phyloP scores from a whole-genome alignment of 2,329 filamentous ascomycete genomes.

The Harringtonia aguacate region DNA sequence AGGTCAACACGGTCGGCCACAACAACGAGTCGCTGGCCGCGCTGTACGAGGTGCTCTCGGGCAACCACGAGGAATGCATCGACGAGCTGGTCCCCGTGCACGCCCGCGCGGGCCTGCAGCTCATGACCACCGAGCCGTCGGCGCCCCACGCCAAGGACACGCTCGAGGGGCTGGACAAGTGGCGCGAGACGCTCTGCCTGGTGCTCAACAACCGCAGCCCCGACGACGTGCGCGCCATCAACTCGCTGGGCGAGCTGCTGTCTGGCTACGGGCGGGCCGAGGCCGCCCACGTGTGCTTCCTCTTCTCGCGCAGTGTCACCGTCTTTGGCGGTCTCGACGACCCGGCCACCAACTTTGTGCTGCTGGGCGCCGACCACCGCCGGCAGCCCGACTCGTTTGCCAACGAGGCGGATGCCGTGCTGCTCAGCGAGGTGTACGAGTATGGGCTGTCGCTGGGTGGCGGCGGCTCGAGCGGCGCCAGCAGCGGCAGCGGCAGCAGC shows the following conservation, averaged over 20 bases:
- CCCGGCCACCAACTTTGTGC: slow-evolving; percentile 62
- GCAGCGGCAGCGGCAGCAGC: no score
- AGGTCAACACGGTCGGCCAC: slow-evolving; percentile 72
- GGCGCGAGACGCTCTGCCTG: slow-evolving; percentile 81
- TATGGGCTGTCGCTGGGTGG: slow-evolving; percentile 73
- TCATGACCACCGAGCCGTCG: slow-evolving; percentile 66
- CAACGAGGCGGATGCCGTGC: slow-evolving; percentile 73
- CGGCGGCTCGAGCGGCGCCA: slow-evolving; percentile 38
- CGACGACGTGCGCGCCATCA: slow-evolving; percentile 66
- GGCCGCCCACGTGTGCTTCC: slow-evolving; percentile 86
- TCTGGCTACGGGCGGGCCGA: slow-evolving; percentile 79
- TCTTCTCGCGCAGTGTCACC: slow-evolving; percentile 65
- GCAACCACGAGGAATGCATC: slow-evolving; percentile 87
- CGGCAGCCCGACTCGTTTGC: slow-evolving; percentile 60
- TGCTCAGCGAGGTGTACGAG: slow-evolving; percentile 94
- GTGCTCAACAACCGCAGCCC: slow-evolving; percentile 79
- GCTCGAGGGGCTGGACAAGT: slow-evolving; percentile 79
- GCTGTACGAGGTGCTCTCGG: slow-evolving; percentile 86
- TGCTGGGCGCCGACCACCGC: slow-evolving; percentile 70
- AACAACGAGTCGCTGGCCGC: slow-evolving; percentile 83
- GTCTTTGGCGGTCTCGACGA: slow-evolving; percentile 81
- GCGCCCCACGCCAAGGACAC: slow-evolving; percentile 57
- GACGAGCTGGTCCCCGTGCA: slow-evolving; percentile 92
- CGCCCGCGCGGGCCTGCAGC: slow-evolving; percentile 81
- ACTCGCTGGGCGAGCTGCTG: slow-evolving; percentile 71